These are phyloP conservation scores for Aspergillus steynii DNA, from an alignment of 495 filamentous ascomycete genomes.

Conservation along the genomic window DNA sequence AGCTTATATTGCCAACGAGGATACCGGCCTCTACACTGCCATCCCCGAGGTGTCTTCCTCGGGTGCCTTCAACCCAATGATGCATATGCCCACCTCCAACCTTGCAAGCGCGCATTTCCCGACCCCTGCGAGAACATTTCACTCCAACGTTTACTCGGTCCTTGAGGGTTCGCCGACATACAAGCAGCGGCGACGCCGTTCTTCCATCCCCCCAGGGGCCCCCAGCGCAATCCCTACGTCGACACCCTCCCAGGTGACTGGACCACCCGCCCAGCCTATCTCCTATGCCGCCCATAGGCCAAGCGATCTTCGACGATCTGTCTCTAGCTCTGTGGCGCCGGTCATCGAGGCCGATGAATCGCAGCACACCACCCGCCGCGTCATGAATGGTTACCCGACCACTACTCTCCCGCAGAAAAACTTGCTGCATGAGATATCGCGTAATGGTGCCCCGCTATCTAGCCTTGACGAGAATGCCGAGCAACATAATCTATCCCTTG, in stretches of 20 bases:
- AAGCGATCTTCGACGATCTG: constrained; percentile 86
- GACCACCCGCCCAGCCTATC: constrained; percentile 33
- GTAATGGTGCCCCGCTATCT: constrained; percentile 83
- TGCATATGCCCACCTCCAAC: constrained; percentile 88
- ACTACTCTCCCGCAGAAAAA: constrained; percentile 74
- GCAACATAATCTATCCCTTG: constrained; percentile 60
- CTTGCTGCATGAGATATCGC: constrained; percentile 75
- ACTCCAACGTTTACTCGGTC: constrained; percentile 86
- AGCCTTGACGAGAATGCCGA: constrained; percentile 77
- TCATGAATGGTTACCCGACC: constrained; percentile 61
- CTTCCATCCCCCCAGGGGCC: constrained; percentile 80
- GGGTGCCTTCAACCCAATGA: constrained; percentile 71
- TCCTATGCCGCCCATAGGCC: constrained; percentile 67
- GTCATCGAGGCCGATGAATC: constrained; percentile 75
- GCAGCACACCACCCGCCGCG: constrained; percentile 53
- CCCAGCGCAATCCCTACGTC: constrained; percentile 63
- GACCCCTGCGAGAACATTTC: constrained; percentile 64
- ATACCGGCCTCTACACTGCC: constrained; percentile 90
- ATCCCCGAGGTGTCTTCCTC: constrained; percentile 75
- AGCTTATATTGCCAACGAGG: constrained; percentile 96
- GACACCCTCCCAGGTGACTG: constrained; percentile 41
- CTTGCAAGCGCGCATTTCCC: constrained; percentile 74
- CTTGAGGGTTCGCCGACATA: constrained; percentile 98
- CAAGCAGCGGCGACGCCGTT: constrained; percentile 92
- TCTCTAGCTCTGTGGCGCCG: constrained; percentile 86